A percentile compares a stretch with the other conserved stretches of the same genome.
phyloP scores from a whole-genome alignment of 2,329 filamentous ascomycete genomes.

The Zymoseptoria crescenta region DNA sequence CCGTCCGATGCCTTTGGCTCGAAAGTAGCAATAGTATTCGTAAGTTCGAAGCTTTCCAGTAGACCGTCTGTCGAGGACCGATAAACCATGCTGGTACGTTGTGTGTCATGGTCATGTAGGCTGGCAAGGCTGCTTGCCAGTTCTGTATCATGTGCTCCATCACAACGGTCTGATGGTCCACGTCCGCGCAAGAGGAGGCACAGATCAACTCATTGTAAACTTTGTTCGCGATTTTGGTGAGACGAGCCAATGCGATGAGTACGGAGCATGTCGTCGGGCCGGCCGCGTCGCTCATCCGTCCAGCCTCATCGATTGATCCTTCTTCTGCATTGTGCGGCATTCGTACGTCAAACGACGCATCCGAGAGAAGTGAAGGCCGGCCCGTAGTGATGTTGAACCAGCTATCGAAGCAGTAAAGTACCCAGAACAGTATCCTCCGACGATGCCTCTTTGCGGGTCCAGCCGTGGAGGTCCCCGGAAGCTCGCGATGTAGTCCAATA shows the following conservation, averaged over 20 bases:
- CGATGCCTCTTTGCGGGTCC: constrained; percentile 4
- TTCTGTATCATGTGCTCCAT: constrained; percentile 16
- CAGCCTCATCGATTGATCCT: neutral
- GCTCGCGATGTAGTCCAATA: constrained; percentile 44
- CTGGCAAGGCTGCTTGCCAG: constrained; percentile 14
- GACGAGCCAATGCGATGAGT: constrained; percentile 13
- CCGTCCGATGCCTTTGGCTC: constrained; percentile 11
- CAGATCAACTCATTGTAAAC: constrained; percentile 13
- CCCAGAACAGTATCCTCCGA: constrained; percentile 18
- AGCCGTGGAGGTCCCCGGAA: constrained; percentile 15
- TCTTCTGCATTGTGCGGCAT: constrained; percentile 12
- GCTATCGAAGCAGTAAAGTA: constrained; percentile 27
- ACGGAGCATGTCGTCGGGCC: constrained; percentile 13
- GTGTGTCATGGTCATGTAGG: constrained; percentile 9
- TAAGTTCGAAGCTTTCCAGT: constrained; percentile 19
- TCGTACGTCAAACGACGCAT: constrained; percentile 8
- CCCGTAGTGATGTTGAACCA: constrained; percentile 28
- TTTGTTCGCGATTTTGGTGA: constrained; percentile 17
- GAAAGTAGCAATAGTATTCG: constrained; percentile 14
- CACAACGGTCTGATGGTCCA: constrained; percentile 10
- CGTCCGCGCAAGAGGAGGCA: constrained; percentile 6
- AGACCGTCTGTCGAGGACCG: constrained; percentile 13
- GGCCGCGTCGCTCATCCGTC: constrained; percentile 3
- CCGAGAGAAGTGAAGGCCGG: constrained; percentile 19
- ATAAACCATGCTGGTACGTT: constrained; percentile 16